These are phyloP conservation scores for Rubia yunnanensis DNA, from an alignment of 257 asterid genomes.

Conservation along the genomic window DNA sequence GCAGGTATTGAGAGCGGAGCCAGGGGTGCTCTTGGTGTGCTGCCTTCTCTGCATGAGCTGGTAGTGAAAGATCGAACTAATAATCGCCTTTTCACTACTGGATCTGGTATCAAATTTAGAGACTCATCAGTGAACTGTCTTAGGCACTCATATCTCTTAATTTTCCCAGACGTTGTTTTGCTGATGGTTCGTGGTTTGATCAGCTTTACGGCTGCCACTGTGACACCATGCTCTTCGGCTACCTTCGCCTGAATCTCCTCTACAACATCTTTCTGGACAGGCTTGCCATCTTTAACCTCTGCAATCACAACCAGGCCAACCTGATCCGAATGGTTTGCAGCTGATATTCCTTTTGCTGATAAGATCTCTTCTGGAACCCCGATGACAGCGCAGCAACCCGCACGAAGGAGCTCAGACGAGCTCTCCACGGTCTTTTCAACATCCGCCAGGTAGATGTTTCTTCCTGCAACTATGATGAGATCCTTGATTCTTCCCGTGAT, in stretches of 20 bases:
- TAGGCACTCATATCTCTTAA: conserved; percentile 74
- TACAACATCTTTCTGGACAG: conserved; percentile 35
- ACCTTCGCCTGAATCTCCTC: conserved; percentile 48
- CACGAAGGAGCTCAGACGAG: conserved; percentile 64
- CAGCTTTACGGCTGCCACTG: conserved; percentile 52
- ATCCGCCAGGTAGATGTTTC: conserved; percentile 71
- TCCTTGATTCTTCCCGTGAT: conserved; percentile 87
- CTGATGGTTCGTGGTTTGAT: conserved; percentile 68
- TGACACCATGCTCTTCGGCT: conserved; percentile 74
- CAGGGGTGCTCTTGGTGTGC: conserved; percentile 53
- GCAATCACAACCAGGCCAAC: conserved; percentile 77
- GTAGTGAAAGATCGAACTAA: conserved; percentile 60
- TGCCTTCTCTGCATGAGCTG: conserved; percentile 65
- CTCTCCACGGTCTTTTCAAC: conserved; percentile 77
- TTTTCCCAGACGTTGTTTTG: conserved; percentile 78
- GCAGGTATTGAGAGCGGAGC: conserved; percentile 20
- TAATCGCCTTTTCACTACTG: conserved; percentile 27
- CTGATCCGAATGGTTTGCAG: conserved; percentile 57
- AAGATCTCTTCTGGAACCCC: conserved; percentile 75
- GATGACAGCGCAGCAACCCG: conserved; percentile 80
- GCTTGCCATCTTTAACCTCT: conserved; percentile 61
- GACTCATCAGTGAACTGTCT: conserved; percentile 61
- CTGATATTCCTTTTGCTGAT: conserved; percentile 46
- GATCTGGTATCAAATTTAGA: conserved; percentile 46
- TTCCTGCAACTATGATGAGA: conserved; percentile 77